Conservation (phyloP, 148 eudicot genomes). For the Diospyros lotus region DNA sequence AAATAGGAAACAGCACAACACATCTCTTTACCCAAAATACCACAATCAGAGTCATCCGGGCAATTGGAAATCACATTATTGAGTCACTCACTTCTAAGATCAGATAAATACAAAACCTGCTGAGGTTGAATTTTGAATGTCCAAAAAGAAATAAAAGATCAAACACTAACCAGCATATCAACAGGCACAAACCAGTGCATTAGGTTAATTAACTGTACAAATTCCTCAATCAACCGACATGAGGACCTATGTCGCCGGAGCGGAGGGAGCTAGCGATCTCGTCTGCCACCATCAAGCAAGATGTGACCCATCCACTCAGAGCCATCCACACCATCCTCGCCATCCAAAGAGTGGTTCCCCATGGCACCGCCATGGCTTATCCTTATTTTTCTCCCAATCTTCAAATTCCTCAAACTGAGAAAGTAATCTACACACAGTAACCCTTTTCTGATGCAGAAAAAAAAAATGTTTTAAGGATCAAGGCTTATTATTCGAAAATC, state of each 20-base stretch:
- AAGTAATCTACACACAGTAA: background rate
- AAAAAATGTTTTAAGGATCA: too few species aligned
- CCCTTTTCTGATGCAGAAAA: background rate
- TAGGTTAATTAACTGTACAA: background rate
- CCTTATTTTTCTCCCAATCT: background rate
- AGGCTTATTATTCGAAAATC: too few species aligned
- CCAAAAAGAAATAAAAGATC: background rate
- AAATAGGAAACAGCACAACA: background rate
- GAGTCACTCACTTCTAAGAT: background rate
- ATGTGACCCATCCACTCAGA: conserved; percentile 56
- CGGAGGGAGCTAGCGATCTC: conserved; percentile 64
- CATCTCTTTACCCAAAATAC: background rate
- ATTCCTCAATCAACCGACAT: conserved; percentile 40
- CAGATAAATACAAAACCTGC: background rate
- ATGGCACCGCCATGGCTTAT: conserved; percentile 56
- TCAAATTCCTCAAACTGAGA: conserved; percentile 3
- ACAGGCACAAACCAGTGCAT: conserved; percentile 1
- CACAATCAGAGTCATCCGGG: background rate
- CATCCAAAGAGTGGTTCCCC: conserved; percentile 54
- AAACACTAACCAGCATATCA: conserved; percentile 6
- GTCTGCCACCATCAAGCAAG: conserved; percentile 68
- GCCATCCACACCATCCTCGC: conserved; percentile 61
- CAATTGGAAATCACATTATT: background rate
- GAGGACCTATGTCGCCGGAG: conserved; percentile 51
- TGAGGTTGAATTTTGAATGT: background rate